Evolutionary conservation across 768 basidiomycete species (phyloP).

Genomic region (Trametes sanguinea): DNA sequence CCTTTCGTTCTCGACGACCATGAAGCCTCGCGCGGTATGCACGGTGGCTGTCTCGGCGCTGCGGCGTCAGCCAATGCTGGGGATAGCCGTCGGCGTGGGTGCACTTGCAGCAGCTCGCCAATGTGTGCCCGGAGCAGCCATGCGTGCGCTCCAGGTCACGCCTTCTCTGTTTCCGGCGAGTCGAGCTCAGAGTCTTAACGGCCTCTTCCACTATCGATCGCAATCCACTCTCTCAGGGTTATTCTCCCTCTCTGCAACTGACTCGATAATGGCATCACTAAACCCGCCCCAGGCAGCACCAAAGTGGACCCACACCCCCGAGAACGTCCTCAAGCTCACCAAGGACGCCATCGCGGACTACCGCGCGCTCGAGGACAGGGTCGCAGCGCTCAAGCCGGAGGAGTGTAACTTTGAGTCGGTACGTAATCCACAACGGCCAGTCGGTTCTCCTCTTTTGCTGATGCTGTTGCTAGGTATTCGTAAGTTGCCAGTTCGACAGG

Average conservation of each 20-base stretch:
- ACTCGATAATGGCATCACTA: constrained; percentile 45
- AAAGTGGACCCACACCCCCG: constrained; percentile 64
- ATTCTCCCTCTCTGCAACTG: constrained; percentile 28
- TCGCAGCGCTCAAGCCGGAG: constrained; percentile 57
- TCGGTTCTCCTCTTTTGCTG: background rate
- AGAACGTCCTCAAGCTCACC: constrained; percentile 57
- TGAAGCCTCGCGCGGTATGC: constrained; percentile 18
- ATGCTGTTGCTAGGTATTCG: constrained; percentile 60
- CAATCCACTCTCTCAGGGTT: constrained; percentile 28
- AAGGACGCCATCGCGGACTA: constrained; percentile 60
- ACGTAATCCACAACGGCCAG: constrained; percentile 28
- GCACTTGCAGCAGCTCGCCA: constrained; percentile 11
- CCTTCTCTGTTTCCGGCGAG: constrained; percentile 7
- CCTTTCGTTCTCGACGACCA: constrained; percentile 11
- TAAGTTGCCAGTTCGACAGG: constrained; percentile 43
- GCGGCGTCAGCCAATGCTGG: constrained; percentile 15
- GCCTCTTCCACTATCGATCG: constrained; percentile 27
- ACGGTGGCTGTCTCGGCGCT: constrained; percentile 17
- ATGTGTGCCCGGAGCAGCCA: constrained; percentile 13
- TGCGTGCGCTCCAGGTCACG: constrained; percentile 21
- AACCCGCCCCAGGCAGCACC: constrained; percentile 68
- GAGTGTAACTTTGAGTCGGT: constrained; percentile 71
- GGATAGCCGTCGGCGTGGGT: constrained; percentile 10
- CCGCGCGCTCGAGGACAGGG: constrained; percentile 54
- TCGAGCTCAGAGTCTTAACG: constrained; percentile 3